These are phyloP conservation scores for Blepharisma undulans DNA, from an alignment of 169 alveolate genomes.

Conservation along the genomic window DNA sequence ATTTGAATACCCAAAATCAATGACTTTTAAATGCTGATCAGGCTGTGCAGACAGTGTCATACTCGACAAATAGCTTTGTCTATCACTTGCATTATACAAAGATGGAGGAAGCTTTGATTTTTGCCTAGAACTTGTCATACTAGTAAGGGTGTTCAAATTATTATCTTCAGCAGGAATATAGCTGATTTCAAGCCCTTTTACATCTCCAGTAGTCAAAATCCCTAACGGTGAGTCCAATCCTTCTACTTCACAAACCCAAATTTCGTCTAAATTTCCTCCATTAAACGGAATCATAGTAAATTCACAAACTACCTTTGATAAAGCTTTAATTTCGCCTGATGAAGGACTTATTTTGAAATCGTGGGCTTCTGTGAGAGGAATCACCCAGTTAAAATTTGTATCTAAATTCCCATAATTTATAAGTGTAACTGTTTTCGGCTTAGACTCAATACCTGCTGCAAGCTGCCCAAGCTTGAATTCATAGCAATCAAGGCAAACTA, in stretches of 20 bases:
- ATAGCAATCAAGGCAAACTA: slow-evolving; percentile 54
- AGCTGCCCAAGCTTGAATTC: slow-evolving; percentile 56
- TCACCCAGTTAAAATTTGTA: slow-evolving; percentile 81
- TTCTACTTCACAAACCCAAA: slow-evolving; percentile 77
- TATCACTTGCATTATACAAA: slow-evolving; percentile 10
- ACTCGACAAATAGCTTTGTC: slow-evolving; percentile 7
- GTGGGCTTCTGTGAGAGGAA: slow-evolving; percentile 54
- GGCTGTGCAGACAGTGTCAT: slow-evolving; percentile 3
- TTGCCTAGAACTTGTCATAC: background rate
- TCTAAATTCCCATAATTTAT: slow-evolving; percentile 83
- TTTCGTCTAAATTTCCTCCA: slow-evolving; percentile 78
- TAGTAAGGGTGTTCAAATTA: background rate
- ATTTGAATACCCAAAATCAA: slow-evolving; percentile 57
- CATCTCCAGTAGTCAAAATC: slow-evolving; percentile 63
- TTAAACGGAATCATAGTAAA: slow-evolving; percentile 68
- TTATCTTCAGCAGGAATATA: slow-evolving; percentile 50
- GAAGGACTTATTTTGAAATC: slow-evolving; percentile 79
- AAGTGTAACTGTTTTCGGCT: slow-evolving; percentile 58
- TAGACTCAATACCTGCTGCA: slow-evolving; percentile 66
- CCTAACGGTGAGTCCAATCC: slow-evolving; percentile 82
- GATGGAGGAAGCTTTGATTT: slow-evolving; percentile 4
- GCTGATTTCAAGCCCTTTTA: slow-evolving; percentile 68
- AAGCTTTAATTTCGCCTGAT: slow-evolving; percentile 78
- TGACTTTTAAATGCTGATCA: slow-evolving; percentile 50
- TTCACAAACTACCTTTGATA: slow-evolving; percentile 61